Evolutionary conservation across 1,284 basidiomycete genomes (phyloP).

Genomic region (Moesziomyces sp.): DNA sequence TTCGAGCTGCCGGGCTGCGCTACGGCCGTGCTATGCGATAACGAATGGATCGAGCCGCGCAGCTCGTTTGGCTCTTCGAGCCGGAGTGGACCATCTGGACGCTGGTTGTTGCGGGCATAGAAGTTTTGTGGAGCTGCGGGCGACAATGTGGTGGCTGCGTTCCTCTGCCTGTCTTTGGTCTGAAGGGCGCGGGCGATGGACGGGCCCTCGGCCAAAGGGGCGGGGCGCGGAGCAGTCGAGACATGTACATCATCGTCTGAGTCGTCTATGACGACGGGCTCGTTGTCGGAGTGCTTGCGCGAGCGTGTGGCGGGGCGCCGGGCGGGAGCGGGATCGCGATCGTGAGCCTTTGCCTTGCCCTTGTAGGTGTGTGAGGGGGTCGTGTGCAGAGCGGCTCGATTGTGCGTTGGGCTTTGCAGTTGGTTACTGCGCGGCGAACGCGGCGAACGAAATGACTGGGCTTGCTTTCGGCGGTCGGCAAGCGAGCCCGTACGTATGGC

Average conservation of each 20-base stretch:
- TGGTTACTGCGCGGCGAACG: neutral
- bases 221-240: neutral
- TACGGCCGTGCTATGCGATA: no score
- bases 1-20: no score
- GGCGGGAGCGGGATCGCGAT: conserved; percentile 1
- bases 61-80: conserved; percentile 11
- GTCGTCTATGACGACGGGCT: conserved; percentile 9
- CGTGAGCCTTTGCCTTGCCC: conserved; percentile 27
- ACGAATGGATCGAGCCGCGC: neutral
- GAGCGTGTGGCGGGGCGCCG: conserved; percentile 4
- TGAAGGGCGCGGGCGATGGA: conserved; percentile 10
- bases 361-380: neutral
- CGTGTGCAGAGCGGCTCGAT: neutral
- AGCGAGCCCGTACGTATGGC: neutral
- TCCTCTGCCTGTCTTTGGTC: conserved; percentile 9
- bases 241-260: conserved; percentile 5
- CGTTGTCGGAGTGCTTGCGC: conserved; percentile 1
- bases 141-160: neutral
- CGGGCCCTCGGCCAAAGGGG: neutral
- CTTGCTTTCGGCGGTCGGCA: neutral
- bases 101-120: conserved; percentile 1
- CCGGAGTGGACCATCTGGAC: conserved; percentile 8
- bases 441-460: neutral
- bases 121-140: conserved; percentile 6
- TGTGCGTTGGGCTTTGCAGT: neutral